phyloP scores from a whole-genome alignment of 2,329 filamentous ascomycete species.

The Fonsecaea monophora region DNA sequence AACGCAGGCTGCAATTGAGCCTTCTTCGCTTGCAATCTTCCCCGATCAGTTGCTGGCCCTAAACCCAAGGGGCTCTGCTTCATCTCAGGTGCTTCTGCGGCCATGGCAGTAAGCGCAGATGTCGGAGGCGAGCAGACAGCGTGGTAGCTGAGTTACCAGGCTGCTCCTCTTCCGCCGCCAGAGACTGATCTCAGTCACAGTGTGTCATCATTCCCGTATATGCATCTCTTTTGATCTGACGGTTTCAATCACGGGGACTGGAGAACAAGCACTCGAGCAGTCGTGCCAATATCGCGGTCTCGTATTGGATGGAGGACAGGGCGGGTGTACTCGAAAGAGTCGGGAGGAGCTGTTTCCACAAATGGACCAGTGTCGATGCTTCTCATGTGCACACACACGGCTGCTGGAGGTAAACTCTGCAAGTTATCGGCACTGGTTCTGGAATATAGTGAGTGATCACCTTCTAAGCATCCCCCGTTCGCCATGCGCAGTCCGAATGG shows the following conservation, averaged over 20 bases:
- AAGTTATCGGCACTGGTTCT: constrained; percentile 4
- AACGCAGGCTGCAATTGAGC: constrained; percentile 13
- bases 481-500: constrained; percentile 7
- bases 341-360: background rate
- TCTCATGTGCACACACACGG: constrained; percentile 8
- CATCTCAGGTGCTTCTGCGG: constrained; percentile 19
- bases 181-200: constrained; percentile 10
- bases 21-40: background rate
- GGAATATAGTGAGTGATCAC: constrained; percentile 15
- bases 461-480: constrained; percentile 23
- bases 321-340: background rate
- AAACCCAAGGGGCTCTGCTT: background rate
- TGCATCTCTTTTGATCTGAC: constrained; percentile 17
- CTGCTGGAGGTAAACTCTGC: background rate
- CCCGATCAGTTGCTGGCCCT: background rate
- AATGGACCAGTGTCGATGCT: constrained; percentile 1
- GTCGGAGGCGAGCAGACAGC: background rate
- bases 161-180: constrained; percentile 5
- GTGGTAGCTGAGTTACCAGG: constrained; percentile 12
- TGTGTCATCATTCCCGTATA: constrained; percentile 19
- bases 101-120: constrained; percentile 22
- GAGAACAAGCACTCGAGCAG: constrained; percentile 7
- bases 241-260: constrained; percentile 11
- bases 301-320: constrained; percentile 16
- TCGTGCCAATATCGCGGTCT: constrained; percentile 20